These are phyloP conservation scores for Termitomyces sp. DNA, from an alignment of 768 basidiomycete species.

Conservation along the genomic window DNA sequence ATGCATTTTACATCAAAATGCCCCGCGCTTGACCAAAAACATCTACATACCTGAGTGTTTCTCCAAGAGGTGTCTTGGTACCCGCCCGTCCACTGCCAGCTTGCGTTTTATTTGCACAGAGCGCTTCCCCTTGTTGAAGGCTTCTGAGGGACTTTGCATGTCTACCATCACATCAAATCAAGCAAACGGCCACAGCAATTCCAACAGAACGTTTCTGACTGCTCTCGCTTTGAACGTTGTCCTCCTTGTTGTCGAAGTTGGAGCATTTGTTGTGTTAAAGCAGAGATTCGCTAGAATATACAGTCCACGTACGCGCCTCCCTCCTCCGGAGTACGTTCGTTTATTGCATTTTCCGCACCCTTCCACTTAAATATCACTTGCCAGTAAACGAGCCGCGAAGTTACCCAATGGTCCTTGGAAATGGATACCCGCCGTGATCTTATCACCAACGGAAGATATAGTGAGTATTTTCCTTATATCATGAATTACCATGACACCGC, in stretches of 20 bases:
- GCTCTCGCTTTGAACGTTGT: slow-evolving; percentile 52
- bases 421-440: neutral
- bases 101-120: neutral
- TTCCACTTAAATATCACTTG: neutral
- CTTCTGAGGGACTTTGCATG: slow-evolving; percentile 9
- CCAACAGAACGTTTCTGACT: slow-evolving; percentile 51
- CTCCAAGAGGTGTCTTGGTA: neutral
- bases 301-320: slow-evolving; percentile 56
- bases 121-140: neutral
- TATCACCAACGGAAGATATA: neutral
- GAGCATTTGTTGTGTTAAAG: slow-evolving; percentile 53
- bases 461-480: neutral
- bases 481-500: too few relatives aligned
- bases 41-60: neutral
- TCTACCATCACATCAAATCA: slow-evolving; percentile 23
- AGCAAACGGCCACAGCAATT: slow-evolving; percentile 25
- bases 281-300: slow-evolving; percentile 54
- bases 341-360: neutral
- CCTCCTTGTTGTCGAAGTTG: slow-evolving; percentile 42
- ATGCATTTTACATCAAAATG: neutral
- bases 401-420: slow-evolving; percentile 1
- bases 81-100: too few relatives aligned
- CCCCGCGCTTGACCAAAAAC: neutral
- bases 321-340: slow-evolving; percentile 43
- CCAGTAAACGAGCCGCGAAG: neutral